These are phyloP conservation scores for Solanum habrochaites DNA, from an alignment of 257 asterid species.

Conservation along the genomic window DNA sequence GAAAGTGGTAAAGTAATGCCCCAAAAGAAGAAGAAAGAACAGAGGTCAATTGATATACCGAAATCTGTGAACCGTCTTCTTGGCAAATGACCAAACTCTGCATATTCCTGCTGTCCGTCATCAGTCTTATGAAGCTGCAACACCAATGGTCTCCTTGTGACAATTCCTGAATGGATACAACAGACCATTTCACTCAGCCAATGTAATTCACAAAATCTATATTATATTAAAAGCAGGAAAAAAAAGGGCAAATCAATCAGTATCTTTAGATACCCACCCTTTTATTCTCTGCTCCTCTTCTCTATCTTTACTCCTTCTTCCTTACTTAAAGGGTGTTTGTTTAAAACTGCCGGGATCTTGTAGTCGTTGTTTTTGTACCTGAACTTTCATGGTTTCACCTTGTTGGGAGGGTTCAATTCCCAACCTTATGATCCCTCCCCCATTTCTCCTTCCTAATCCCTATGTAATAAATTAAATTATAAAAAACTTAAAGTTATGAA, in stretches of 20 bases:
- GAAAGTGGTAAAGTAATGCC: not conserved
- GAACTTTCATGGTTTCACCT: not conserved
- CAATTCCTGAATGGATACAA: slow-evolving; percentile 47
- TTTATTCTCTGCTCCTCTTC: too few species aligned
- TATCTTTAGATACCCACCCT: too few species aligned
- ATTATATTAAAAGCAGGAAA: not conserved
- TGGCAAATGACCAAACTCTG: slow-evolving; percentile 80
- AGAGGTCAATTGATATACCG: slow-evolving; percentile 26
- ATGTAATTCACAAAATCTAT: not conserved
- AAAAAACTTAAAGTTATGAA: not conserved
- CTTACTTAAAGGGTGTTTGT: not conserved
- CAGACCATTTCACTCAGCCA: not conserved
- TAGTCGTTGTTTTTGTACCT: not conserved
- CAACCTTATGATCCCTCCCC: not conserved
- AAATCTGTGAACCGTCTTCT: slow-evolving; percentile 60
- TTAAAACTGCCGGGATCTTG: not conserved
- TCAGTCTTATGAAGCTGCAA: slow-evolving; percentile 77
- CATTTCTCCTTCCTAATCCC: not conserved
- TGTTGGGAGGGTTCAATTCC: not conserved
- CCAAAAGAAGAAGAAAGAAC: not conserved
- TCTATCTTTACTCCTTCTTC: too few species aligned
- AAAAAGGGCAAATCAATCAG: too few species aligned
- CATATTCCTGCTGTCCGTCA: slow-evolving; percentile 75
- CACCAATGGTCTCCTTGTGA: slow-evolving; percentile 95
- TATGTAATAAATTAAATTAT: not conserved